A percentile compares a stretch with the other conserved stretches of the same genome.
Evolutionary conservation across 2,329 filamentous ascomycete genomes (phyloP).

Genomic region (Juglanconis oblonga): DNA sequence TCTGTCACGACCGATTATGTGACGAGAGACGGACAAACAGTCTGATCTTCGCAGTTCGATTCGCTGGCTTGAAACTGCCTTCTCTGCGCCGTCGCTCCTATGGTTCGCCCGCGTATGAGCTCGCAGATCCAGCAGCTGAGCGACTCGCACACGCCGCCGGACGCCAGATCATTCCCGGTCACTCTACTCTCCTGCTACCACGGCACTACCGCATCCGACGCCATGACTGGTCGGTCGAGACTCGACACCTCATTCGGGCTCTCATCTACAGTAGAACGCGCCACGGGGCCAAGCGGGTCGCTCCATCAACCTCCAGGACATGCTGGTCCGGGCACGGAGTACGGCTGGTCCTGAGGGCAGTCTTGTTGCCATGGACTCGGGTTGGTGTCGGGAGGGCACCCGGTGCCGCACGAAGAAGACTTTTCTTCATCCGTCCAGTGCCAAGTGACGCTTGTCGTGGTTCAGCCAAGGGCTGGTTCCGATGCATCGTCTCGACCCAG

Average conservation of each 20-base stretch:
- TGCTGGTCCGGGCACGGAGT: no score
- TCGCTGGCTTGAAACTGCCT: neutral
- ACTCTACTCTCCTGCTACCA: neutral
- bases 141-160: neutral
- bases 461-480: neutral
- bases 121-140: neutral
- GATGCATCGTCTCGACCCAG: neutral
- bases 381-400: no score
- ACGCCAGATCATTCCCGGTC: neutral
- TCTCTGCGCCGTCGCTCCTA: neutral
- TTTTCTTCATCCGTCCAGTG: neutral
- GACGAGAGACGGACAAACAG: no score
- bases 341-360: no score
- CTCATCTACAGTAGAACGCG: no score
- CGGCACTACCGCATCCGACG: neutral
- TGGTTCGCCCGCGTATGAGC: neutral
- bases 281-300: no score
- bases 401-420: no score
- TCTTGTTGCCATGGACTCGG: no score
- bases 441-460: neutral
- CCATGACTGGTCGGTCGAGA: neutral
- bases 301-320: no score
- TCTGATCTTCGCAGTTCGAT: neutral
- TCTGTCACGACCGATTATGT: no score
- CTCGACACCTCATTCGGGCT: no score